Percentiles rank a stretch among this genome's conserved stretches.
Conservation (phyloP, 495 filamentous ascomycete genomes). For the Amphirosellinia nigrospora region DNA sequence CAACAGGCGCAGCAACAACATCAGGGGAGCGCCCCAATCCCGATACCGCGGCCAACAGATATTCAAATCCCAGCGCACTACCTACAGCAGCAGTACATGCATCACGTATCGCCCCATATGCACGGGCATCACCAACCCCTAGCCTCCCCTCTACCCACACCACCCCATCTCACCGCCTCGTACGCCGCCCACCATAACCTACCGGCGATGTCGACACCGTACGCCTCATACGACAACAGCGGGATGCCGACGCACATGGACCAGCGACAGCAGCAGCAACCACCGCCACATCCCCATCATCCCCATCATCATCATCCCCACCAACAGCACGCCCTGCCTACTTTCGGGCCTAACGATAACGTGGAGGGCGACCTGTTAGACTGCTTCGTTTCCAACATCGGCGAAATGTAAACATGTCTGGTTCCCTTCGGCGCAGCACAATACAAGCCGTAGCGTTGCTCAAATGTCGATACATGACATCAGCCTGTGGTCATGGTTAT, state of each 20-base stretch:
- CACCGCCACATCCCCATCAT: background rate
- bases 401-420: conserved; percentile 11
- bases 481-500: background rate
- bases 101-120: conserved; percentile 14
- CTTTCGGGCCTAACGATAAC: conserved; percentile 7
- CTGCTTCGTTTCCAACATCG: conserved; percentile 26
- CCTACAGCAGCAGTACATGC: conserved; percentile 21
- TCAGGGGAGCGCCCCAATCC: conserved; percentile 15
- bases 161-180: conserved; percentile 18
- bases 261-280: conserved; percentile 10
- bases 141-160: conserved; percentile 13
- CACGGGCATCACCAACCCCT: conserved; percentile 22
- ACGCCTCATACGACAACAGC: conserved; percentile 9
- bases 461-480: background rate
- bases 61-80: conserved; percentile 5
- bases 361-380: conserved; percentile 16
- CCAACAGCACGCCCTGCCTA: background rate
- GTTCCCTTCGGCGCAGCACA: background rate
- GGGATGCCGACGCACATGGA: conserved; percentile 1
- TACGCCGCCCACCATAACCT: conserved; percentile 16
- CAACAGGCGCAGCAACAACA: conserved; percentile 15
- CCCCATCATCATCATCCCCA: conserved; percentile 1
- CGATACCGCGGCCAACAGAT: conserved; percentile 6
- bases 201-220: conserved; percentile 5
- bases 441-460: background rate